Evolutionary conservation across 306 rosid genomes (phyloP), one percentile per base, ranked within the genome.

Genomic region (Psophocarpus tetragonolobus): DNA sequence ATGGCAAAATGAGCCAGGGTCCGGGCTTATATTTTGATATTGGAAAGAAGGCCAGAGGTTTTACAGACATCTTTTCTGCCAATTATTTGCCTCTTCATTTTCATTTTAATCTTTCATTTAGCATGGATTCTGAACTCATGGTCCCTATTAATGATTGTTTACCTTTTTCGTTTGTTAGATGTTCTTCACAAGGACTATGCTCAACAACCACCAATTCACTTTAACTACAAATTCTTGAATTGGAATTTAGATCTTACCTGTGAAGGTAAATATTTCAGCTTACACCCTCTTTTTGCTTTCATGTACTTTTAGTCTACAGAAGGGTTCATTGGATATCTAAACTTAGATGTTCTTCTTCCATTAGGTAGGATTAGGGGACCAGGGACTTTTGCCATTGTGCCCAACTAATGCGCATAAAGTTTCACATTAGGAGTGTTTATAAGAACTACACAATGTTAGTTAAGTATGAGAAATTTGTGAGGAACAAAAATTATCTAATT

Each of bases 1-100:
- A 18, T 18, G 17, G 48, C 48, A 64, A 64, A 36, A 64, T 64
- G 70, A 64, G n/a, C 70, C 15, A 33, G 29, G 13, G 44, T 64
- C 70, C 70, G n/a, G 70, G 70, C 30, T 64, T 64, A 36, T 64
- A 64, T 64, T 64, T 64, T 64, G 48, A 64, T 36, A 64, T 64
- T 36, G 70, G 70, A 35, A 64, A 64, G 70, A 64, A 64, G 48
- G 70, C 70, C 30, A 64, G 70, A 64, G 70, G 70, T 64, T 64
- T 64, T 35, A 64, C 48, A 10, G 11, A 36, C 4, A 17, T 35
- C 69, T 64, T 9, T 64, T 64, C 29, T 64, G 30, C 47, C 26
- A 36, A 35, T 64, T 35, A 11, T 63, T 63, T 35, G 1, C 14
- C 26, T 63, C 7, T 61, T 2, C 1, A 2, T 4, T 58, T 61